Evolutionary conservation across 179 eudicot species (phyloP).

Genomic region (Heliamphora pulchella): DNA sequence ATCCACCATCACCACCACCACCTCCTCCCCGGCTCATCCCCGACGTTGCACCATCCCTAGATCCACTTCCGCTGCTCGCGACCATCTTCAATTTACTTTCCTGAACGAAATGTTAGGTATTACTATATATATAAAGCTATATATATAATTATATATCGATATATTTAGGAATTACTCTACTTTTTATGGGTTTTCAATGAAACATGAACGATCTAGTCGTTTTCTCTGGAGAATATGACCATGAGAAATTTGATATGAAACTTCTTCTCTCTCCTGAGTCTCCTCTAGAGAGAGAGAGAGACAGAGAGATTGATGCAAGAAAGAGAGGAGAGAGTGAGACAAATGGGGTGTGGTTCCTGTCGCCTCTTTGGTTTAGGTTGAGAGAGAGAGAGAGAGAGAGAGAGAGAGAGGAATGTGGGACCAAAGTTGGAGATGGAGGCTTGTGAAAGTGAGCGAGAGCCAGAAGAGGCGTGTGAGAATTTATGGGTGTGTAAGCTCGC

Average conservation of each 20-base stretch:
- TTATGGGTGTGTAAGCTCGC: conserved; percentile 26
- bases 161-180: not conserved
- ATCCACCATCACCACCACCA: not conserved
- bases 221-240: not conserved
- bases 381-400: conserved; percentile 13
- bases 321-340: conserved; percentile 11
- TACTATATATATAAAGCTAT: not conserved
- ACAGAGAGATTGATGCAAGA: not conserved
- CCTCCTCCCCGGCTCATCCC: conserved; percentile 16
- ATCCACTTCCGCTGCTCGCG: conserved; percentile 3
- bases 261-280: not conserved
- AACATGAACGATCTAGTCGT: not conserved
- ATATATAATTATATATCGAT: not conserved
- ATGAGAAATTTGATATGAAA: not conserved
- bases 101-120: not conserved
- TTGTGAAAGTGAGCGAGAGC: not conserved
- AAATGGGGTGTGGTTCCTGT: conserved; percentile 10
- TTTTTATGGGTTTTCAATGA: not conserved
- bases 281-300: not conserved
- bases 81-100: conserved; percentile 9
- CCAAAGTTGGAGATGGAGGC: conserved; percentile 8
- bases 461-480: conserved; percentile 14
- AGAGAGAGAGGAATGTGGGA: conserved; percentile 12
- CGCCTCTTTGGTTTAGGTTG: conserved; percentile 2
- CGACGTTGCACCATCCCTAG: not conserved